These are phyloP conservation scores for Mycosphaerella arachidis DNA, from an alignment of 2,329 filamentous ascomycete genomes.

Conservation along the genomic window DNA sequence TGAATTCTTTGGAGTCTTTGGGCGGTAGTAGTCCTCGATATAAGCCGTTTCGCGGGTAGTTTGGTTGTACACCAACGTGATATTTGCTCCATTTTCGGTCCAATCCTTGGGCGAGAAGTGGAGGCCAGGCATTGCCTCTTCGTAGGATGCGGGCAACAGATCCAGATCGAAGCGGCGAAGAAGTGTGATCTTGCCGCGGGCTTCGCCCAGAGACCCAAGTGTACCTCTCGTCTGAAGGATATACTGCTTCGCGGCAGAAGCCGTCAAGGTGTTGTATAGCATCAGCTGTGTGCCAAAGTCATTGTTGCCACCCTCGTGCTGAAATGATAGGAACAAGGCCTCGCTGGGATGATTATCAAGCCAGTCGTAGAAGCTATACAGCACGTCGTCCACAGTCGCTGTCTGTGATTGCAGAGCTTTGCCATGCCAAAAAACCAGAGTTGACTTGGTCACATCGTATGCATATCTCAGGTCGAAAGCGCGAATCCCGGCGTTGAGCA, in stretches of 20 bases:
- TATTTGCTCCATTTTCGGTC: constrained; percentile 41
- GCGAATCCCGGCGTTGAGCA: constrained; percentile 46
- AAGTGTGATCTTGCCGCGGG: constrained; percentile 40
- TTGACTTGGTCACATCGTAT: constrained; percentile 43
- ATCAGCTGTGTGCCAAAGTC: constrained; percentile 36
- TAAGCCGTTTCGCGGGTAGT: constrained; percentile 38
- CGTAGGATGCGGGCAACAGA: constrained; percentile 34
- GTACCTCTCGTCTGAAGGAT: constrained; percentile 37
- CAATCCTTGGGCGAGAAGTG: constrained; percentile 44
- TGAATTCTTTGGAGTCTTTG: constrained; percentile 30
- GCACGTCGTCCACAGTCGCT: constrained; percentile 42
- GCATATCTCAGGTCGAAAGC: constrained; percentile 51
- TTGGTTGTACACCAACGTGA: constrained; percentile 42
- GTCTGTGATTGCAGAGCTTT: constrained; percentile 43
- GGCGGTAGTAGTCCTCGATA: constrained; percentile 50
- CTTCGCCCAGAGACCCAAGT: constrained; percentile 36
- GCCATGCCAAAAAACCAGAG: constrained; percentile 48
- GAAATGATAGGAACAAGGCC: constrained; percentile 45
- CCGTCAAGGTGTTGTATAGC: constrained; percentile 40
- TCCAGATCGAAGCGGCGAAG: constrained; percentile 46
- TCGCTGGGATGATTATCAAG: constrained; percentile 45
- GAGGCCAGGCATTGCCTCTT: constrained; percentile 42
- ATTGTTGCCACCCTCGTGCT: constrained; percentile 42
- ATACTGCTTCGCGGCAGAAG: constrained; percentile 37
- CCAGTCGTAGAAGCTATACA: constrained; percentile 49